Conservation (phyloP, 257 asterid genomes). For the Striga asiatica region DNA sequence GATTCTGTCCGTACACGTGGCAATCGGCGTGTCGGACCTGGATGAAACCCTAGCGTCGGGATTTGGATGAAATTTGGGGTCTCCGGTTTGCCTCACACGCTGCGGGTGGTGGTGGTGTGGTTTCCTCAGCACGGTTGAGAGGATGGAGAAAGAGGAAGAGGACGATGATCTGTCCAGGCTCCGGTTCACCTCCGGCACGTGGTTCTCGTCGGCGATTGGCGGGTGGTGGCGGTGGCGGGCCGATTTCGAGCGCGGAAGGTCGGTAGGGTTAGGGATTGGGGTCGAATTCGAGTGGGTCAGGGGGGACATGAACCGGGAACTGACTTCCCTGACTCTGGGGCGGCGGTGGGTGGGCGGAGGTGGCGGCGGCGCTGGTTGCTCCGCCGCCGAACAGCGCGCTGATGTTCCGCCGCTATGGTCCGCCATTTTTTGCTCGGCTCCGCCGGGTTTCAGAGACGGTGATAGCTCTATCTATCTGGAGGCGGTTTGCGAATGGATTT, state of each 20-base stretch:
- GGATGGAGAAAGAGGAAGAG: conserved; percentile 9
- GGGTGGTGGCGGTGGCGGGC: conserved; percentile 10
- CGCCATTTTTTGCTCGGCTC: conserved; percentile 11
- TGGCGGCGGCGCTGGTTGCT: conserved; percentile 15
- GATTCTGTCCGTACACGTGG: conserved; percentile 27
- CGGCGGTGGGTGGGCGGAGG: conserved; percentile 27
- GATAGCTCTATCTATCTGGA: not conserved
- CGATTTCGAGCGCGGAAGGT: conserved; percentile 19
- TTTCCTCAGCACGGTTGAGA: conserved; percentile 14
- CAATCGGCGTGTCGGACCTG: conserved; percentile 47
- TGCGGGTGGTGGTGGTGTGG: conserved; percentile 25
- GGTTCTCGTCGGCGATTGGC: conserved; percentile 23
- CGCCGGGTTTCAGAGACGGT: not conserved
- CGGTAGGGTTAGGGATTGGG: conserved; percentile 18
- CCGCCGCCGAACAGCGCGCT: conserved; percentile 4
- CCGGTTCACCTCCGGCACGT: conserved; percentile 15
- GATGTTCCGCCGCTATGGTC: conserved; percentile 12
- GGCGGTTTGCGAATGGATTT: too few relatives aligned
- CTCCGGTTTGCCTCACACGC: conserved; percentile 16
- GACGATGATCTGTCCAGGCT: conserved; percentile 11
- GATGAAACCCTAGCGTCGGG: conserved; percentile 16
- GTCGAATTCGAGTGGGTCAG: conserved; percentile 15
- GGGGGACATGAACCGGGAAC: conserved; percentile 35
- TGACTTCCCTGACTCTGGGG: conserved; percentile 28
- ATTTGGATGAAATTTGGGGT: conserved; percentile 16